Evolutionary conservation across 257 asterid species (phyloP), one percentile per base, ranked within the genome.

Genomic region (Echium plantagineum): DNA sequence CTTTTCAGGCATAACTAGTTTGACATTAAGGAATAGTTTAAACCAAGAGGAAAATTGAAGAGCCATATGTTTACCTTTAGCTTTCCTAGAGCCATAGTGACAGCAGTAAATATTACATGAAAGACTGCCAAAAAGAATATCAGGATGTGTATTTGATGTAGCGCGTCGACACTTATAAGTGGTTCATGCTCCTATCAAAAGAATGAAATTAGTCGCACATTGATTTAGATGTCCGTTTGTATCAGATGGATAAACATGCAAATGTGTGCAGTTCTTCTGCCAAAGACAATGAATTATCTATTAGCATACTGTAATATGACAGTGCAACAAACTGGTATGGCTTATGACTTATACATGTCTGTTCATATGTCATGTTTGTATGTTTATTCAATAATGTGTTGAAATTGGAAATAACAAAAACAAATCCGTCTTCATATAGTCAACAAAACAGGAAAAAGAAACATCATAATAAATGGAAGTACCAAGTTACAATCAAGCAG

Each of bases 101-200:
- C 30, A 35, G 95, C 95, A 74, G 94, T 86, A 65, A 85, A 86
- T 48, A 73, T n/a, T 62, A 91, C 89, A 46, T 91, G 98, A 21
- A 91, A 63, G 65, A 86, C 87, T 20, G 98, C 97, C 73, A 91
- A 76, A 73, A 88, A 91, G 89, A 91, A 89, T 64, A 91, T 78
- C 58, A 91, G 95, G 60, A 91, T 85, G 80, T 91, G 98, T 64
- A 91, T 69, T 80, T 89, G 94, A 75, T 91, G 98, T 63, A 91
- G 78, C 65, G 85, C 94, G 60, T 86, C 83, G 17, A 56, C 49
- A 17, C 63, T 3, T 55, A 65, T 65, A 47, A 65, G 69, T 7
- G 69, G 21, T 21, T 19, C 61, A n/a, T 46, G 21, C 51, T 63
- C 69, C 68, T 65, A 62, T 57, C 48, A 7, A 9, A 55, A 3